Evolutionary conservation across 441 rosid genomes (phyloP), one percentile per base, ranked within the genome.

Genomic region (Pelargonium myrrhifolium): DNA sequence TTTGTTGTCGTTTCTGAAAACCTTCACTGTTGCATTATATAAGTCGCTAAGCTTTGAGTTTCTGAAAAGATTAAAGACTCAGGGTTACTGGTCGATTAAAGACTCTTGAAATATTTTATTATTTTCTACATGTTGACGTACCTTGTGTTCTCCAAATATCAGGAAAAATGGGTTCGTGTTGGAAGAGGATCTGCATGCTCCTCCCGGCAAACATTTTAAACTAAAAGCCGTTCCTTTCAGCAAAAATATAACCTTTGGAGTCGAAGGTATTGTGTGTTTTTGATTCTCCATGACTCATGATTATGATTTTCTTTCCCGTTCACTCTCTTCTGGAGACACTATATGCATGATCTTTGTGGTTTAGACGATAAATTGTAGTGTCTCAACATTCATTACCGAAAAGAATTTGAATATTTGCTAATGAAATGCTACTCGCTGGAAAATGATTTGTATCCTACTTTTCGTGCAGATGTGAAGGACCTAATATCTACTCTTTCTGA

Each of bases 141-240:
- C 3, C 35, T 3, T 31, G 5, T 43, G 62, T 62, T 74, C 42
- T 73, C 14, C 9, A 45, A 71, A 68, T 71, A 68, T 65, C 76
- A 94, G 97, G 82, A 92, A 86, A 79, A 94, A 94, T 77, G 99
- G 99, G 58, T 94, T 94, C 80, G 42, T 80, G 76, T 77, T 94
- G 74, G 98, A 90, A 73, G 99, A 92, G 84, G 88, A 92, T 81
- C 81, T 75, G 7, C 71, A 76, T 77, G 96, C 90, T 75, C 84
- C 85, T 31, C 89, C 92, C 1, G 98, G 99, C 45, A 75, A 73
- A 51, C 97, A 75, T 67, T 92, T 86, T 79, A 87, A 77, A 76
- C 65, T 92, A 49, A 86, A 82, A 79, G 89, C 96, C 6, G 83
- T 94, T 73, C 99, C 96, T 66, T 92, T 89, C 78, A 94, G 98